Base-by-base conservation (phyloP, 176 grass and related monocot genomes). In the Dactylis glomerata region DNA sequence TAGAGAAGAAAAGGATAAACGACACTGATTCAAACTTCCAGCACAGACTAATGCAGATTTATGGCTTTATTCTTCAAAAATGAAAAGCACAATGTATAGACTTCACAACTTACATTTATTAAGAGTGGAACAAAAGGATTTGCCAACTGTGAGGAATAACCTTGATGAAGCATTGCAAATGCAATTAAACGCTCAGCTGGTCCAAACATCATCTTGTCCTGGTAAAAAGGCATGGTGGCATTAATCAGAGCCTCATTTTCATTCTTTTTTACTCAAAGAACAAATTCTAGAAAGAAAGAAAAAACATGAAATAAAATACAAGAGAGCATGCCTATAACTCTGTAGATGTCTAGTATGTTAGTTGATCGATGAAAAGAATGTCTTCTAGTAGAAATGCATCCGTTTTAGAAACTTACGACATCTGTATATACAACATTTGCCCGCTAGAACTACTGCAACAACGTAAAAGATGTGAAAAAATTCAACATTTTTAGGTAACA, bases 161-260 rank as follows among this genome's bases (percentile, higher is more conserved):
- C 86, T 69, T 92, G 89, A 81, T 94, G 85, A 67, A 98, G 88
- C 85, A 98, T 92, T 77, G 62, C 77, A 84, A 93, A 90, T 85
- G 93, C 96, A 90, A 98, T 82, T 87, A 98, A 86, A 50, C 96
- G 96, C 83, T 95, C 91, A 82, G 87, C 86, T 62, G 87, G 85
- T 90, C 54, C 85, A 86, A 98, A 85, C 87, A 98, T 79, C 61
- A 75, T 77, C 80, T 94, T 98, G 88, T 98, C 96, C 96, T 98
- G 91, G 58, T 5, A 88, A 65, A 57, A 20, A 40, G 72, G 56
- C 28, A 71, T 51, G 15, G 37, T 49, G 64, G 37, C 40, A 42
- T 49, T 51, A 64, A 81, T 76, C 15, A 51, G 56, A 45, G 74
- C 10, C 20, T 54, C 15, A 27, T 20, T 84, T 37, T 57, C 15